Evolutionary conservation across 192 early-diverging fungal genomes (phyloP).

Genomic region (Coemansia sp.): DNA sequence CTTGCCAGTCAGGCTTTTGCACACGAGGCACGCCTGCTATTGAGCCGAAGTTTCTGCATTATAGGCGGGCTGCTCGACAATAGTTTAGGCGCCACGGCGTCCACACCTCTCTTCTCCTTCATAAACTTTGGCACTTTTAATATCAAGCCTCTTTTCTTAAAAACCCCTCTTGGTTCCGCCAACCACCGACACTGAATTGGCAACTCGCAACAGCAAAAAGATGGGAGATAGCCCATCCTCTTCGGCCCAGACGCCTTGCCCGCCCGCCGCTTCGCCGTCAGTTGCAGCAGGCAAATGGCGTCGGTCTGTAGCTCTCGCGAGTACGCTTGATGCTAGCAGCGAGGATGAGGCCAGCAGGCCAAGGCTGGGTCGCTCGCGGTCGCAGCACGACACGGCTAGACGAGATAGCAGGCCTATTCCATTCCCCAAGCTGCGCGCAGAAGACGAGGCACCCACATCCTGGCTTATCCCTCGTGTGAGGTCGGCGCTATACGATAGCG

Average conservation of each 20-base stretch:
- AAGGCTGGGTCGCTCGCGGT: conserved; percentile 20
- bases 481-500: conserved; percentile 44
- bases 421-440: conserved; percentile 41
- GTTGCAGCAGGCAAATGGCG: conserved; percentile 1
- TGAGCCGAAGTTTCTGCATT: neutral
- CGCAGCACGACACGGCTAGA: conserved; percentile 10
- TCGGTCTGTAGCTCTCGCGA: neutral
- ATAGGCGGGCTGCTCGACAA: no score
- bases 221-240: neutral
- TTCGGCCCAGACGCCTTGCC: neutral
- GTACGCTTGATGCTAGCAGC: neutral
- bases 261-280: neutral
- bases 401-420: conserved; percentile 20
- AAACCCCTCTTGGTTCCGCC: neutral
- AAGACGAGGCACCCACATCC: conserved; percentile 45
- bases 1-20: no score
- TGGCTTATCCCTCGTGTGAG: conserved; percentile 49
- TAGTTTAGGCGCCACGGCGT: no score
- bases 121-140: neutral
- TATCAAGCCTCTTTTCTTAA: neutral
- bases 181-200: neutral
- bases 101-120: neutral
- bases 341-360: neutral
- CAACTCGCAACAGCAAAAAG: neutral
- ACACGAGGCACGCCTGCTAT: neutral